Percentiles rank a stretch among this genome's conserved stretches.
These are phyloP conservation scores for Talaromyces sp. DNA, from an alignment of 2,329 filamentous ascomycete species.

Conservation along the genomic window DNA sequence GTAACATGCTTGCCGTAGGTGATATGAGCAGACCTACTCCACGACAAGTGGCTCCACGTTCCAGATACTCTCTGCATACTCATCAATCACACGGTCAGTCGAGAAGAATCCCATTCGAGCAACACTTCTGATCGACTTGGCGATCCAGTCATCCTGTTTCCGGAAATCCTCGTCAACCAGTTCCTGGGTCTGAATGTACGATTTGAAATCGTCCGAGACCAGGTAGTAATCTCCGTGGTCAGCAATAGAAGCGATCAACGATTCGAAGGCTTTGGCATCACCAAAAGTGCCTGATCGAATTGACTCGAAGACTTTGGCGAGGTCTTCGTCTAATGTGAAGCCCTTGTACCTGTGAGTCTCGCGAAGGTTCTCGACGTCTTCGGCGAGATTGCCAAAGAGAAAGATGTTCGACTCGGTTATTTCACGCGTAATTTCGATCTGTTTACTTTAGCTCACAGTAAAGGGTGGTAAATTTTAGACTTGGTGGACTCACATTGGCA, in stretches of 20 bases:
- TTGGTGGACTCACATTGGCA: constrained; percentile 73
- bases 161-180: constrained; percentile 89
- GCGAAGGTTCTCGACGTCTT: constrained; percentile 94
- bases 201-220: constrained; percentile 95
- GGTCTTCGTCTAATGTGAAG: constrained; percentile 71
- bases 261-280: constrained; percentile 71
- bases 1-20: too few species aligned
- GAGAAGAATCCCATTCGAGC: constrained; percentile 97
- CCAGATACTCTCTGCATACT: constrained; percentile 97
- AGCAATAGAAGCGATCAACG: constrained; percentile 77
- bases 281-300: constrained; percentile 83
- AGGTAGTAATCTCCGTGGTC: constrained; percentile 97
- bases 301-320: constrained; percentile 76
- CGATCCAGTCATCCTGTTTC: constrained; percentile 88
- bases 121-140: constrained; percentile 84
- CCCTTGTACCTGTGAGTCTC: constrained; percentile 82
- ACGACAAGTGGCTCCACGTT: constrained; percentile 77
- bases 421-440: constrained; percentile 97
- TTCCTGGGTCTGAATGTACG: constrained; percentile 85
- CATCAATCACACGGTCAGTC: constrained; percentile 90
- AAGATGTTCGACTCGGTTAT: constrained; percentile 97
- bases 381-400: constrained; percentile 91
- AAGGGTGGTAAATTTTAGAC: neutral
- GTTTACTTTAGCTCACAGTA: neutral
- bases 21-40: neutral